Percentiles rank a stretch among this genome's conserved stretches.
These are phyloP conservation scores for Aspergillus affinis DNA, from an alignment of 495 filamentous ascomycete species.

Conservation along the genomic window DNA sequence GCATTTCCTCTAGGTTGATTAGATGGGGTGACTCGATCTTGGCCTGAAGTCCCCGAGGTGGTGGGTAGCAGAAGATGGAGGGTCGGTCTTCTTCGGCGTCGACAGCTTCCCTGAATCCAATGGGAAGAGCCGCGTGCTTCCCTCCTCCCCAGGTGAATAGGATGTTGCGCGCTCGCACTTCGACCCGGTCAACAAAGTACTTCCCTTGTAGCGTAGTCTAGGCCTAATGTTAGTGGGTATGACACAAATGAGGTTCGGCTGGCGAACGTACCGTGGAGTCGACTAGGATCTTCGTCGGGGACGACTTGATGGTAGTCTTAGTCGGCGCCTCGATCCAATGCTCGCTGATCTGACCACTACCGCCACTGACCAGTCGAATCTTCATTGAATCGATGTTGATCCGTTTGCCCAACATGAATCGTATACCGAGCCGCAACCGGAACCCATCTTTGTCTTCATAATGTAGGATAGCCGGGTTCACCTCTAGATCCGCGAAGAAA, in stretches of 20 bases:
- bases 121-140: conserved; percentile 33
- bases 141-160: conserved; percentile 49
- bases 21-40: conserved; percentile 44
- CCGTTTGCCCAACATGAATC: conserved; percentile 69
- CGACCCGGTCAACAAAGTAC: conserved; percentile 73
- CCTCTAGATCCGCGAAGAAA: conserved; percentile 69
- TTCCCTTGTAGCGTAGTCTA: conserved; percentile 68
- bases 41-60: conserved; percentile 46
- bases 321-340: conserved; percentile 42
- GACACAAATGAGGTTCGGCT: background rate
- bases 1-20: conserved; percentile 74
- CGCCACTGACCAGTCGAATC: conserved; percentile 56
- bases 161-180: conserved; percentile 67
- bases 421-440: conserved; percentile 64
- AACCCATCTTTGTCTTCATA: conserved; percentile 76
- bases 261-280: conserved; percentile 37
- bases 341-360: conserved; percentile 34
- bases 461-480: conserved; percentile 70
- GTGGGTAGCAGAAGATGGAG: conserved; percentile 53
- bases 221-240: background rate
- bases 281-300: conserved; percentile 37
- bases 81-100: conserved; percentile 38
- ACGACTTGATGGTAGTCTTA: conserved; percentile 38
- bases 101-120: conserved; percentile 44
- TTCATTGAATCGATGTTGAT: conserved; percentile 66